Evolutionary conservation across 2,329 filamentous ascomycete genomes (phyloP).

Genomic region (Xylaria sp.): DNA sequence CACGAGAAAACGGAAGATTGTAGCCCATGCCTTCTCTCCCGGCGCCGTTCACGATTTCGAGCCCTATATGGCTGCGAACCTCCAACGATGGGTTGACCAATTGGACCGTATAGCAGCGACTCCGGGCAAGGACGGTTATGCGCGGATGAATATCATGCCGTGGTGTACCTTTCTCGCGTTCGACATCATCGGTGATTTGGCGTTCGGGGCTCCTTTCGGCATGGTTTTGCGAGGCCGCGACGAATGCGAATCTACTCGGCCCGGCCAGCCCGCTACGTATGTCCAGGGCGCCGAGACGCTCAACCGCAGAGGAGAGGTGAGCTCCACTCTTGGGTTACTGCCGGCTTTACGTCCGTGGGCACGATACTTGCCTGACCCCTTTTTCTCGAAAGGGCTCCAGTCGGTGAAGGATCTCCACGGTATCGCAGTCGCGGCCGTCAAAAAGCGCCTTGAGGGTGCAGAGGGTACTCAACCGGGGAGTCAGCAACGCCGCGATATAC

Average conservation of each 20-base stretch:
- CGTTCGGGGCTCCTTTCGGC: conserved; percentile 33
- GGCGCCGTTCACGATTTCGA: conserved; percentile 36
- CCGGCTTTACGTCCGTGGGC: conserved; percentile 35
- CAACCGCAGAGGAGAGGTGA: conserved; percentile 32
- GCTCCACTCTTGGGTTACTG: conserved; percentile 26
- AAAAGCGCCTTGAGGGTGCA: conserved; percentile 17
- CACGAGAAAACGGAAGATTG: conserved; percentile 33
- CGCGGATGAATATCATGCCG: conserved; percentile 30
- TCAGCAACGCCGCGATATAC: conserved; percentile 29
- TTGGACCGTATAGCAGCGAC: conserved; percentile 25
- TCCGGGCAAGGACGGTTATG: conserved; percentile 22
- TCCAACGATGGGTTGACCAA: conserved; percentile 32
- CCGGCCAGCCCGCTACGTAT: conserved; percentile 20
- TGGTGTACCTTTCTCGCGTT: conserved; percentile 36
- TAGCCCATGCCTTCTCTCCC: conserved; percentile 34
- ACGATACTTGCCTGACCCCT: conserved; percentile 32
- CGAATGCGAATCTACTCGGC: conserved; percentile 26
- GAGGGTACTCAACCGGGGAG: not conserved
- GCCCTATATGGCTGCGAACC: conserved; percentile 34
- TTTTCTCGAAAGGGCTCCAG: conserved; percentile 28
- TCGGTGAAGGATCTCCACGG: conserved; percentile 29
- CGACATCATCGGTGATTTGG: conserved; percentile 35
- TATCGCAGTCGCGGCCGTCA: conserved; percentile 28
- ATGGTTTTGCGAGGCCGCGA: conserved; percentile 35
- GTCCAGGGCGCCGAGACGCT: conserved; percentile 33